phyloP scores from a whole-genome alignment of 1,139 yeast genomes.

The Blastobotrys petasosporus region DNA sequence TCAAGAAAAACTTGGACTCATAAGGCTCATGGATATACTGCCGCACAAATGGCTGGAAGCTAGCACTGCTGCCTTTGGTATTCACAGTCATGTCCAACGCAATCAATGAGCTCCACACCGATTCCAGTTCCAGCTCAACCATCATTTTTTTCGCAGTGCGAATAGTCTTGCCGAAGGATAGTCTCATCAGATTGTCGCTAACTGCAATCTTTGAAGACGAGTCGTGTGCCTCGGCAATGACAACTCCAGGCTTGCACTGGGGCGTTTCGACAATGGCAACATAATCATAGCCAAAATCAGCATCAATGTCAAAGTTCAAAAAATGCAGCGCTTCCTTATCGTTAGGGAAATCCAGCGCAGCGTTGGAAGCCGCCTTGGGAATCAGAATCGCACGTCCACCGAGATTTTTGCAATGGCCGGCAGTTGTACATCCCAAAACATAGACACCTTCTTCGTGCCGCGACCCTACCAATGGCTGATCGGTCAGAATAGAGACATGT shows the following conservation, averaged over 20 bases:
- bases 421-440: too few species aligned
- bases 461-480: too few species aligned
- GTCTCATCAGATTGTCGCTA: slow-evolving; percentile 28
- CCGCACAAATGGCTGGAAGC: slow-evolving; percentile 53
- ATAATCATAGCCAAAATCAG: slow-evolving; percentile 39
- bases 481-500: too few species aligned
- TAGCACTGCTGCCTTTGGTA: slow-evolving; percentile 43
- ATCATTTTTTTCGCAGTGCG: not conserved
- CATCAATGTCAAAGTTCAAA: slow-evolving; percentile 35
- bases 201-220: slow-evolving; percentile 32
- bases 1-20: slow-evolving; percentile 72
- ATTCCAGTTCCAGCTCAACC: slow-evolving; percentile 40
- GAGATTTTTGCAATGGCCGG: slow-evolving; percentile 12
- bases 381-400: slow-evolving; percentile 21
- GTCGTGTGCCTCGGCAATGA: slow-evolving; percentile 26
- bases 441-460: too few species aligned
- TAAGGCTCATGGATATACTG: slow-evolving; percentile 58
- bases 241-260: slow-evolving; percentile 26
- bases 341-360: slow-evolving; percentile 25
- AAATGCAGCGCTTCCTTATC: slow-evolving; percentile 43
- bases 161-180: slow-evolving; percentile 5
- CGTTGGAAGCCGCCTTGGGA: slow-evolving; percentile 32
- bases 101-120: slow-evolving; percentile 43
- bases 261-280: slow-evolving; percentile 40
- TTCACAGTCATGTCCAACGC: slow-evolving; percentile 26